A percentile compares a stretch with the other conserved stretches of the same genome.
Conservation (phyloP, 2,329 filamentous ascomycete genomes). For the Alternaria sp. region DNA sequence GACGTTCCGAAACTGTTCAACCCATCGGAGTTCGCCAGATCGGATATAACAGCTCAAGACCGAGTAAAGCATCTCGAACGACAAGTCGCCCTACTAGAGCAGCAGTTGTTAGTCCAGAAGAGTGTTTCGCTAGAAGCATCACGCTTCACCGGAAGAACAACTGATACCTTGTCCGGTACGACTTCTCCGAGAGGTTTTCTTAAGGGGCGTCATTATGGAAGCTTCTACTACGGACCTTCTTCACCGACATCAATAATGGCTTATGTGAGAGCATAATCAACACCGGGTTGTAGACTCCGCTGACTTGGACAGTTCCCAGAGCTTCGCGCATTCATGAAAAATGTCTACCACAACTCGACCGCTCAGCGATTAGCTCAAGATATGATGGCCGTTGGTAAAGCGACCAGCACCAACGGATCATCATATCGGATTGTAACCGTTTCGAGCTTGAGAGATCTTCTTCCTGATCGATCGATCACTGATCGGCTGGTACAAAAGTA, state of each 20-base stretch:
- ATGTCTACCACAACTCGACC: conserved; percentile 29
- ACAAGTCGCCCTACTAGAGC: not conserved
- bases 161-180: not conserved
- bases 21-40: not conserved
- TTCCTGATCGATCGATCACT: conserved; percentile 40
- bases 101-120: not conserved
- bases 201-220: conserved; percentile 49
- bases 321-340: conserved; percentile 37
- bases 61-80: conserved; percentile 14
- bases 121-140: not conserved
- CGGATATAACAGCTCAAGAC: conserved; percentile 6
- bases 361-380: conserved; percentile 33
- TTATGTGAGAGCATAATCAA: conserved; percentile 17
- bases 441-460: not conserved
- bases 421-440: conserved; percentile 18
- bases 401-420: conserved; percentile 10
- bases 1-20: not conserved
- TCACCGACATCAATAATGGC: conserved; percentile 40
- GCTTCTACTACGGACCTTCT: conserved; percentile 45
- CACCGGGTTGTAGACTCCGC: not conserved
- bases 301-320: conserved; percentile 42
- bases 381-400: conserved; percentile 28
- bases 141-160: not conserved
- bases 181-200: conserved; percentile 20
- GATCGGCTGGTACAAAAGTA: conserved; percentile 57